Evolutionary conservation across 2,329 filamentous ascomycete species (phyloP), one percentile per base, ranked within the genome.

Genomic region (Bipolaris bicolor): DNA sequence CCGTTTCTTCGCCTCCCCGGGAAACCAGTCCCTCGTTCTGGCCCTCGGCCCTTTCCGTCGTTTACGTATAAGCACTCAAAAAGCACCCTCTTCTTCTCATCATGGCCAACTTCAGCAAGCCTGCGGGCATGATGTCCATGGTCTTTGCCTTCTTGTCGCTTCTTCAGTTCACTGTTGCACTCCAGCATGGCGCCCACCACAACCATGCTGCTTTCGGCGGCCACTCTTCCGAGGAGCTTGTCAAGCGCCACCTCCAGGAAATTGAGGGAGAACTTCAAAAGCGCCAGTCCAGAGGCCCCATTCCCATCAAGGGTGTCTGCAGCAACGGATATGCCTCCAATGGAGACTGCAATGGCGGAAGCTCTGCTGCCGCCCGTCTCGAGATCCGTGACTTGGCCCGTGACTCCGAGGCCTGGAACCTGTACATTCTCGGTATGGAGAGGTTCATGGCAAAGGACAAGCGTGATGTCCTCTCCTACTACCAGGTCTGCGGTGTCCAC

Each of bases 401-500:
- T 56, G 73, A 75, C 26, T 72, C 82, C 7, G 86, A 91, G 67
- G 83, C 84, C 70, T 92, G 88, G 86, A 91, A 90, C 71, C 77
- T 96, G 57, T 96, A 89, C 74, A 80, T 96, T 24, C 83, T 94
- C 47, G 89, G 88, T 11, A 82, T 95, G 66, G 86, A 85, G 72
- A 86, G 87, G 78, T 86, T 94, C 79, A 88, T 91, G 76, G 83
- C 81, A 60, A 85, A 85, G 55, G 79, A 87, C 62, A 88, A 92
- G 76, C 79, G 81, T 29, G 80, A 86, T 60, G 81, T 82, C 53
- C 80, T 89, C 36, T 94, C 91, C 39, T 95, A 87, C 80, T 96
- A 92, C 77, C 86, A 91, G 69, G 84, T 96, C 37, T 16, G 50
- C 91, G 90, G 89, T 50, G 91, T 96, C 64, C 92, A 96, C 74